Conservation (phyloP, 2,329 filamentous ascomycete genomes). For the Pseudomassariella vexata region DNA sequence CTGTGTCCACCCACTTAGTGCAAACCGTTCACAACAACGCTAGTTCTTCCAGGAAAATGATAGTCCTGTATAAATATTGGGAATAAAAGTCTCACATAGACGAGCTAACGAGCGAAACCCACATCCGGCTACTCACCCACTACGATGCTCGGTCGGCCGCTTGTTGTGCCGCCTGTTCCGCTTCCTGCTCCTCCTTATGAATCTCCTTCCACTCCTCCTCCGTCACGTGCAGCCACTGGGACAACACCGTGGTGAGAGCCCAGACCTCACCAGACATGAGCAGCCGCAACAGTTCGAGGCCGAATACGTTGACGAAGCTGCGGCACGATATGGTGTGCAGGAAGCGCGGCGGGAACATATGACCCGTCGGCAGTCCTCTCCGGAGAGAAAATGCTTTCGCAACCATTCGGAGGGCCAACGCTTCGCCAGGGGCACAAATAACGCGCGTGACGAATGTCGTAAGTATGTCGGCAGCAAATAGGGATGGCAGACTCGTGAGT, state of each 20-base stretch:
- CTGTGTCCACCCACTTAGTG: no score
- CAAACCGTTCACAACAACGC: no score
- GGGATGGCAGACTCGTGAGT: constrained; percentile 44
- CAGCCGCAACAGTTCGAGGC: constrained; percentile 39
- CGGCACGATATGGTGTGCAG: constrained; percentile 32
- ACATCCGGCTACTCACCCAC: no score
- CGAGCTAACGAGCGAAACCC: no score
- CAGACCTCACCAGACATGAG: constrained; percentile 39
- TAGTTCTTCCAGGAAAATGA: no score
- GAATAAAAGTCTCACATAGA: no score
- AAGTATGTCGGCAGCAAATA: constrained; percentile 41
- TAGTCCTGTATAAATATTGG: no score
- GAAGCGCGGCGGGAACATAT: constrained; percentile 32
- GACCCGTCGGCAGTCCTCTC: constrained; percentile 28
- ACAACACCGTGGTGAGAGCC: constrained; percentile 31
- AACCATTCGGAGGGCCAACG: constrained; percentile 36
- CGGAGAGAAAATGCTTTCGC: constrained; percentile 35
- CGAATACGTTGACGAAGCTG: constrained; percentile 38
- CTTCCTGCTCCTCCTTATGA: constrained; percentile 22
- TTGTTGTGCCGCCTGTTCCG: no score
- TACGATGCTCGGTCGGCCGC: no score
- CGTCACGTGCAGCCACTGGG: constrained; percentile 33
- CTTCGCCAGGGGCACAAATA: constrained; percentile 40
- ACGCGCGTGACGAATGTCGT: constrained; percentile 36
- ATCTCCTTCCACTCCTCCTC: constrained; percentile 38